Base-by-base conservation (phyloP, 2,329 filamentous ascomycete species). In the Sphaerulina vaccinii region DNA sequence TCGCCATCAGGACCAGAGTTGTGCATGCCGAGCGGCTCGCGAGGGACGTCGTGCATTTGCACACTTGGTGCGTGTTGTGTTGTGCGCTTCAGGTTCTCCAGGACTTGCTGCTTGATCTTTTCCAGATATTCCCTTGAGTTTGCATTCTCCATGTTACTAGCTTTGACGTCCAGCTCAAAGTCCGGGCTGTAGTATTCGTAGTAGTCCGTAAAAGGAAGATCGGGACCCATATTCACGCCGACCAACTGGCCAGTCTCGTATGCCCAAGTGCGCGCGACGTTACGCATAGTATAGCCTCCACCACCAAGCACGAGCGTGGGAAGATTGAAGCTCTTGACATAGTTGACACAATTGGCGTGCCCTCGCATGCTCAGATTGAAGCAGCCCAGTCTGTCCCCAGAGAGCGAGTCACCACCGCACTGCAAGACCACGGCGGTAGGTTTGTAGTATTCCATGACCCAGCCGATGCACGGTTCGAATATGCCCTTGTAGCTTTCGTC, bases 141-240 rank as follows among this genome's bases (percentile, higher is more conserved):
- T 21, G 83, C 81, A 60, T 87, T 87, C 62, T 87, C 84, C 84
- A 87, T 87, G 62, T 87, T 87, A 2, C 82, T 86, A 0, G 84
- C 82, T 21, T 82, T 79, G 15, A 87, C 84, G 62, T 86, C 82
- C 36, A 87, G 75, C 67, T 87, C 82, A 65, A 85, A 87, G 64
- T 87, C 84, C 2, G 84, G 84, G 5, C 79, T 82, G 64, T 86
- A 87, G 65, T 87, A 87, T 76, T 86, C 84, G 66, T 97, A 97
- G 71, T 97, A 97, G 75, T 97, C 92, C 58, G 96, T 97, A 71
- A 90, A 97, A 0, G 92, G 92, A 35, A 97, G 78, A n/a, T 88
- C 85, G 4, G 86, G 80, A 9, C 83, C 80, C 80, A 97, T 88
- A 23, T 88, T 80, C 54, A 91, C 83, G 22, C 88, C 88, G 16